Evolutionary conservation across 2,329 filamentous ascomycete species (phyloP), one percentile per base, ranked within the genome.

Genomic region (Aspergillus fumigatus): DNA sequence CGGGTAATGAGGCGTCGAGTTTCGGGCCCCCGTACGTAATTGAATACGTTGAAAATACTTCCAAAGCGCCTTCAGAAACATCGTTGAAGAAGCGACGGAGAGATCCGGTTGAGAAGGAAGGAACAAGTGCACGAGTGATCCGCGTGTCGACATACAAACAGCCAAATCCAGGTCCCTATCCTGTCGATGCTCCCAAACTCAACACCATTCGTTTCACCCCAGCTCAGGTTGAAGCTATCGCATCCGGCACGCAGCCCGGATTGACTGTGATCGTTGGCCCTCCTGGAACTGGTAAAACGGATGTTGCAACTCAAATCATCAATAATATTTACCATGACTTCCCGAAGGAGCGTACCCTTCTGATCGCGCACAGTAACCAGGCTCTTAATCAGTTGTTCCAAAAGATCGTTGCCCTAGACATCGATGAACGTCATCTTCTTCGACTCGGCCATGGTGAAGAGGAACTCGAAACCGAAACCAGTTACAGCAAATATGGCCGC

Each of bases 251-350:
- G 6, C 95, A 99, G 67, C 93, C 94, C 38, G 94, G 95, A 21
- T 81, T 99, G 52, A 97, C 93, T 1, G 84, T 99, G 50, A 88
- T 99, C 64, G 90, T 99, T 60, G 94, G 94, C 1, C 94, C 94
- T 53, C 94, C 94, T 7, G 94, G 94, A 54, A 99, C 94, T 6
- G 94, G 95, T 60, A 99, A 99, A 79, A 99, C 94, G n/a, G 94
- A 99, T 74, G 94, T 99, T 53, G 92, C 92, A 50, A 97, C 93
- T 4, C 94, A 99, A 73, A 95, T 97, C 71, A 99, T 99, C 76
- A 97, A 90, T 78, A 97, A 97, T 73, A 89, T 99, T 65, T 99
- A 99, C 70, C 93, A 97, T 79, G 96, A 97, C 75, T 99, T 97
- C 71, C 92, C 94, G 7, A 82, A 88, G 61, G 92, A 99, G 73